These are phyloP conservation scores for Ocimum tenuiflorum DNA, from an alignment of 257 asterid species.

Conservation along the genomic window DNA sequence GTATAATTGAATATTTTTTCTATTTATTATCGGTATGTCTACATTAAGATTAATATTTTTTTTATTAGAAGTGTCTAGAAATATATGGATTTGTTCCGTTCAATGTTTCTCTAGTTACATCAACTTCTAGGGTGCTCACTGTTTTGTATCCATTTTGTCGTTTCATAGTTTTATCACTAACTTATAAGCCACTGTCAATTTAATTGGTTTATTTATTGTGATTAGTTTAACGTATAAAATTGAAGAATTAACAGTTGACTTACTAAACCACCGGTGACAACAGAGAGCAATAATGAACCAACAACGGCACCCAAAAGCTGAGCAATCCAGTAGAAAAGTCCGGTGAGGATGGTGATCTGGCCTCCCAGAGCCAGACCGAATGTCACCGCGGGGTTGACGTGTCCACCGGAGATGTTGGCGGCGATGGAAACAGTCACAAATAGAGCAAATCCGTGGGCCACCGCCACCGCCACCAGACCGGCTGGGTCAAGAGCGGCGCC, in stretches of 20 bases:
- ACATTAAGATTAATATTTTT: too few species aligned
- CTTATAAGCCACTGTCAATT: too few species aligned
- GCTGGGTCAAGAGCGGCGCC: constrained; percentile 61
- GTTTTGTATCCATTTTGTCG: too few species aligned
- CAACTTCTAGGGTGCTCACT: too few species aligned
- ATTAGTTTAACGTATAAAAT: too few species aligned
- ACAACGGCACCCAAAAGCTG: constrained; percentile 69
- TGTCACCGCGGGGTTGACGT: constrained; percentile 84
- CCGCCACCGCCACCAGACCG: constrained; percentile 70
- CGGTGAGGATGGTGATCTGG: constrained; percentile 72
- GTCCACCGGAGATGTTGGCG: constrained; percentile 95
- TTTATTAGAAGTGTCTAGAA: too few species aligned
- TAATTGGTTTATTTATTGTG: too few species aligned
- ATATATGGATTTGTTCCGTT: too few species aligned
- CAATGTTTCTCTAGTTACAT: too few species aligned
- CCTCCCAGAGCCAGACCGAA: constrained; percentile 91
- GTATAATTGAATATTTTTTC: too few species aligned
- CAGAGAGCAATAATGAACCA: constrained; percentile 51
- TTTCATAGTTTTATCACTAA: too few species aligned
- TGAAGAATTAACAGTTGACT: constrained; percentile 2
- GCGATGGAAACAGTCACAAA: constrained; percentile 78
- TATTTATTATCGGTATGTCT: too few species aligned
- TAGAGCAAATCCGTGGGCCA: constrained; percentile 68
- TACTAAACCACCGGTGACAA: constrained; percentile 83
- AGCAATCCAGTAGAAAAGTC: constrained; percentile 73